Evolutionary conservation across 805 yeast genomes (phyloP), one percentile per base, ranked within the genome.

Genomic region (Metschnikowia continentalis): DNA sequence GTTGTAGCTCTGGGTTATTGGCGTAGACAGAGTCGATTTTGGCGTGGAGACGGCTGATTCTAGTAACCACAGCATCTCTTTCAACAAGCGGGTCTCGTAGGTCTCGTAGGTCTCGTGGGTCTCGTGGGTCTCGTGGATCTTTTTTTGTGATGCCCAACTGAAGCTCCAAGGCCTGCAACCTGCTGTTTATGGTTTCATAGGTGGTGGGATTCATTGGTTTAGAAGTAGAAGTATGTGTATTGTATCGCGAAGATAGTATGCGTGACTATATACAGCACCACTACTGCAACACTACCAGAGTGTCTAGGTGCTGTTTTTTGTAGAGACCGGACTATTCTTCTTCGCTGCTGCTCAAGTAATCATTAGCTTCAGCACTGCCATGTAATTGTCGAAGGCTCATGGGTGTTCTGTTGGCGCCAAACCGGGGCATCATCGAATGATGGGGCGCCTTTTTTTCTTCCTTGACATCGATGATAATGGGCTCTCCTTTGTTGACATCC

Each of bases 341-440:
- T 48, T 70, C 75, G 46, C 70, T 67, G 38, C 69, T 67, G 49
- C 68, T 64, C 42, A 54, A 41, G 48, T 61, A 66, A 39, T 64
- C 68, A 32, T 54, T 59, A 11, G 52, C 52, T 3, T 48, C 55
- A 13, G 67, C 7, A 17, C 37, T 71, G 1, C 71, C 73, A 48
- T 70, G 62, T 32, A 69, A 61, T 39, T 69, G 74, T 38, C 74
- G 63, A 50, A 73, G 59, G 57, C 77, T 73, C 67, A 68, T 70
- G 2, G 77, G 77, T 51, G 62, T 69, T 42, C 46, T 51, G 11
- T 20, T 38, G 13, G 45, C 32, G 35, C 54, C 22, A 37, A 14
- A 35, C 35, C 22, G 30, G n/a, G 32, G 57, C 22, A 37, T 43
- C 8, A 23, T 48, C 10, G 45, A 43, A 44, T 42, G 30, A 30